Evolutionary conservation across 1,284 basidiomycete species (phyloP), one percentile per base, ranked within the genome.

Genomic region (Ustilago shanxiensis): DNA sequence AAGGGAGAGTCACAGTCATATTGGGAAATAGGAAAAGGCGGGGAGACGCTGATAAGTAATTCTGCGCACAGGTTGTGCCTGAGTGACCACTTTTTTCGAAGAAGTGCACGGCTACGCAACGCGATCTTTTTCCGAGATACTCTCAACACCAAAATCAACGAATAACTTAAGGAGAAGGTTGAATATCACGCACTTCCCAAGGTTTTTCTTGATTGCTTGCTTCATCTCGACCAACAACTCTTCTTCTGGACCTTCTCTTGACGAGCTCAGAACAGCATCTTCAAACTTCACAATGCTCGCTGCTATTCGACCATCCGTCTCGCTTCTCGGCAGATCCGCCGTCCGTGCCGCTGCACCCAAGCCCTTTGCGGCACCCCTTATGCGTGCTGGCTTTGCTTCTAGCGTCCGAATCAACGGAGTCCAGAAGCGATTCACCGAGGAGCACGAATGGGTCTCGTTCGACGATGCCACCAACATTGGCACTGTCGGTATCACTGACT

Each of bases 361-460:
- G 66, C 63, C 77, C 14, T 63, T 71, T 31, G 51, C 73, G 22
- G 52, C 55, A 18, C 59, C 68, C 20, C 22, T 60, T 26, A 37
- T 65, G 49, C 65, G 73, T 53, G 69, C 74, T 37, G 59, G 66
- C 26, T 77, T 77, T 44, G 61, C 71, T 49, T 73, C 75, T 35
- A 67, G 53, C 41, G 47, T 67, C 20, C 71, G 60, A 29, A 39
- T 63, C 50, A 54, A 51, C 50, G 75, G 53, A 8, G 59, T 81
- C 50, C 60, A 77, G 68, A 84, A 69, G 64, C 72, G 81, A 35
- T 84, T 73, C 88, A 95, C 95, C 2, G 88, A 88, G 66, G 95
- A 98, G 79, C 97, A 99, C 87, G 96, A 99, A 88, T 91, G 92
- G 83, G 90, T 98, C 69, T 87, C 89, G 37, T 94, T 91, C 86